phyloP scores from a whole-genome alignment of 2,329 filamentous ascomycete species.

The Cladophialophora yegresii region DNA sequence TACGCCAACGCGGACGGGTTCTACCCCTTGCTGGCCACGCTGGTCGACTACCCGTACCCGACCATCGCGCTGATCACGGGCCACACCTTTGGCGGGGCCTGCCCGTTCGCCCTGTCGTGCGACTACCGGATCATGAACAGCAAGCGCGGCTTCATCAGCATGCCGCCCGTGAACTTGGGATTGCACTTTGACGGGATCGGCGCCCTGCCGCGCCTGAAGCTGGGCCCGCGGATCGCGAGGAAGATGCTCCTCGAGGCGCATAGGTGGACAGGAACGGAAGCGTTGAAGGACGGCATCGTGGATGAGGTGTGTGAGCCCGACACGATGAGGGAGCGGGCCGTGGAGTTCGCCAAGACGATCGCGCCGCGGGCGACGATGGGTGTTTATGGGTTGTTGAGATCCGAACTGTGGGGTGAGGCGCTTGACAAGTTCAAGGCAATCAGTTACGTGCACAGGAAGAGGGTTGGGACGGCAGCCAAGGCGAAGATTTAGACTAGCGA shows the following conservation, averaged over 20 bases:
- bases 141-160: slow-evolving; percentile 51
- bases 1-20: slow-evolving; percentile 61
- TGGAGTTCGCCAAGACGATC: slow-evolving; percentile 49
- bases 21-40: slow-evolving; percentile 54
- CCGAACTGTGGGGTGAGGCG: slow-evolving; percentile 58
- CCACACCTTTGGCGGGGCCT: slow-evolving; percentile 54
- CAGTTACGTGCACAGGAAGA: slow-evolving; percentile 56
- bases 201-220: slow-evolving; percentile 54
- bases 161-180: slow-evolving; percentile 59
- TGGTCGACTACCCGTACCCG: slow-evolving; percentile 54
- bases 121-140: slow-evolving; percentile 54
- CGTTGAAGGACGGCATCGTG: slow-evolving; percentile 56
- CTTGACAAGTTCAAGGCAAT: slow-evolving; percentile 54
- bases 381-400: slow-evolving; percentile 55
- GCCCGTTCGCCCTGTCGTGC: slow-evolving; percentile 51
- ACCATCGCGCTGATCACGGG: slow-evolving; percentile 53
- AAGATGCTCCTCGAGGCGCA: slow-evolving; percentile 61
- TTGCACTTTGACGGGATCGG: slow-evolving; percentile 60
- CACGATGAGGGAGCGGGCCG: slow-evolving; percentile 51
- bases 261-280: slow-evolving; percentile 56
- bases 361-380: slow-evolving; percentile 44
- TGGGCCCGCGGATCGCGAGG: slow-evolving; percentile 54
- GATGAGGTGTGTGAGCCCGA: slow-evolving; percentile 55
- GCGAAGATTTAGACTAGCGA: slow-evolving; percentile 48
- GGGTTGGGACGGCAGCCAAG: slow-evolving; percentile 48